Evolutionary conservation across 2,329 filamentous ascomycete genomes (phyloP).

Genomic region (Allantophomopsis cytisporea): DNA sequence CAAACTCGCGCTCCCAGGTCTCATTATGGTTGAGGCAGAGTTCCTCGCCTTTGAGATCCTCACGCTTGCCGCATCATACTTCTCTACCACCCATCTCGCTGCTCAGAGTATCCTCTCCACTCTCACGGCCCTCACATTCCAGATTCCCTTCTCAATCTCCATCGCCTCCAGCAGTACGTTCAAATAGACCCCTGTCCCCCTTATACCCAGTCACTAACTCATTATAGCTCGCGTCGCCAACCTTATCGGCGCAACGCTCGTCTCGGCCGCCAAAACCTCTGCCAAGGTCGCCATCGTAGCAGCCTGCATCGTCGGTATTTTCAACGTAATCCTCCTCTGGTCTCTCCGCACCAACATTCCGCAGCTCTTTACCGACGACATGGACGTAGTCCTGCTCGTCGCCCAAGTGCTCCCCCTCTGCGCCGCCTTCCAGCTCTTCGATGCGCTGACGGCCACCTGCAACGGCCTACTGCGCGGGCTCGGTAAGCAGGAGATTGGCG

Average conservation of each 20-base stretch:
- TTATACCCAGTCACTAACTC: too few relatives aligned
- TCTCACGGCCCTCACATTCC: conserved; percentile 68
- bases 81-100: conserved; percentile 68
- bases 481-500: conserved; percentile 78
- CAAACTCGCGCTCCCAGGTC: conserved; percentile 71
- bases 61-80: conserved; percentile 68
- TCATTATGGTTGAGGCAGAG: conserved; percentile 90
- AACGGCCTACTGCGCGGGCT: conserved; percentile 80
- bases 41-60: conserved; percentile 88
- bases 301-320: conserved; percentile 57
- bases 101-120: conserved; percentile 80
- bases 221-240: conserved; percentile 61
- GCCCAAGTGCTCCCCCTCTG: conserved; percentile 63
- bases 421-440: conserved; percentile 82
- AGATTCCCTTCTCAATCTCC: conserved; percentile 82
- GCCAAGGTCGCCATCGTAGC: conserved; percentile 63
- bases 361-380: conserved; percentile 62
- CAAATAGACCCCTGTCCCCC: too few relatives aligned
- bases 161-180: conserved; percentile 60
- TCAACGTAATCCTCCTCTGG: conserved; percentile 63
- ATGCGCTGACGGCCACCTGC: conserved; percentile 64
- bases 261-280: conserved; percentile 66
- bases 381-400: conserved; percentile 54
- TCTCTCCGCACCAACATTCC: conserved; percentile 62
- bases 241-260: conserved; percentile 74